phyloP scores from a whole-genome alignment of 2,329 filamentous ascomycete species.

The Metarhizium guizhouense region DNA sequence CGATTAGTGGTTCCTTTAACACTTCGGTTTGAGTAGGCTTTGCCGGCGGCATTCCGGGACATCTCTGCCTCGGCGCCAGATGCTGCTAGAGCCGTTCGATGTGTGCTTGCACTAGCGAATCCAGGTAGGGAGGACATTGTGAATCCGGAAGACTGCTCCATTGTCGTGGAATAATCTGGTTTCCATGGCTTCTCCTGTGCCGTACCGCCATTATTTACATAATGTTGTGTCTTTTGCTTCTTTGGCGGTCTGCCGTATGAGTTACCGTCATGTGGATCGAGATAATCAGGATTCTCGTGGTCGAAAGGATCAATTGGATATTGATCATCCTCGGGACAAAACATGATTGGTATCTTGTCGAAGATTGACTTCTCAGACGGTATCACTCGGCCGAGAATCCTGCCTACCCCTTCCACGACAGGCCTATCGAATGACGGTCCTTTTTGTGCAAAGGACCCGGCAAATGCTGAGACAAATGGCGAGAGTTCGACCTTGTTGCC shows the following conservation, averaged over 20 bases:
- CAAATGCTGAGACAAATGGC: conserved; percentile 54
- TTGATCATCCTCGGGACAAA: conserved; percentile 54
- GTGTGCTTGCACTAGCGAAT: conserved; percentile 53
- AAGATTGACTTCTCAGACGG: conserved; percentile 49
- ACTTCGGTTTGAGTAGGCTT: conserved; percentile 10
- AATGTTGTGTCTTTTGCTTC: conserved; percentile 17
- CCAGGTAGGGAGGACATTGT: conserved; percentile 48
- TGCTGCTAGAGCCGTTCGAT: conserved; percentile 32
- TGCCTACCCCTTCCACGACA: conserved; percentile 57
- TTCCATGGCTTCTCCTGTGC: conserved; percentile 26
- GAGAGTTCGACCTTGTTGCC: conserved; percentile 58
- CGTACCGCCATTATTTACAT: conserved; percentile 9
- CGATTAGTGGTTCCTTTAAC: conserved; percentile 20
- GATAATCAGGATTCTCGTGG: conserved; percentile 16
- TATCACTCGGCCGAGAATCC: conserved; percentile 57
- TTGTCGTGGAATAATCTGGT: conserved; percentile 48
- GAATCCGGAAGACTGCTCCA: conserved; percentile 50
- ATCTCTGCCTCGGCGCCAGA: conserved; percentile 11
- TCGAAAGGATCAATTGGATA: conserved; percentile 57
- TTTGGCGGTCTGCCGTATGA: conserved; percentile 17
- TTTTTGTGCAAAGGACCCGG: conserved; percentile 38
- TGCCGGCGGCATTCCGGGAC: conserved; percentile 1
- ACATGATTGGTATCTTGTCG: conserved; percentile 41
- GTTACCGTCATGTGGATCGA: conserved; percentile 10
- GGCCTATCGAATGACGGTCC: conserved; percentile 62